Percentiles rank a stretch among this genome's conserved stretches.
Conservation (phyloP, 441 rosid species). For the Caryocar brasiliense region DNA sequence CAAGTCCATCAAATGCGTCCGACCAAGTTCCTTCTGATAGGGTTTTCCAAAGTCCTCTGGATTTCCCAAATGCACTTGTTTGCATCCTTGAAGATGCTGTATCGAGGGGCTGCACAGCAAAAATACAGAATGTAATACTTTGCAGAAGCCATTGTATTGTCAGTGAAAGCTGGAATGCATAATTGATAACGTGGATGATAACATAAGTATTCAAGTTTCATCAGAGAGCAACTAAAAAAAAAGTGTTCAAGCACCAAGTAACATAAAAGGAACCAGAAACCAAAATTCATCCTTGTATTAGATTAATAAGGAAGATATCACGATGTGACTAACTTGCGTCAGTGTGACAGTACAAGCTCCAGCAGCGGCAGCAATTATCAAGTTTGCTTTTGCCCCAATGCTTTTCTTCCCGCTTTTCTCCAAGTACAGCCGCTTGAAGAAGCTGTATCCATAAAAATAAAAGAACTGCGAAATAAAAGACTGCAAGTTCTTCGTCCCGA, state of each 20-base stretch:
- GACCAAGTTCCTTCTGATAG: slow-evolving; percentile 58
- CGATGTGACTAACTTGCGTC: slow-evolving; percentile 40
- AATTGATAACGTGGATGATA: too few relatives aligned
- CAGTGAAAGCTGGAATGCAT: not conserved
- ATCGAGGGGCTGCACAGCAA: slow-evolving; percentile 64
- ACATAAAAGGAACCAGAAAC: not conserved
- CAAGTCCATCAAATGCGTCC: slow-evolving; percentile 75
- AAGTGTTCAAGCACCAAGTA: not conserved
- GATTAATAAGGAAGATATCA: not conserved
- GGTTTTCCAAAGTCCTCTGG: slow-evolving; percentile 71
- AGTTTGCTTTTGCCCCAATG: slow-evolving; percentile 61
- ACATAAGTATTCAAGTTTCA: not conserved
- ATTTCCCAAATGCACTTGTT: slow-evolving; percentile 75
- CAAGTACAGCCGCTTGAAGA: slow-evolving; percentile 65
- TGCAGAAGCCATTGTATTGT: not conserved
- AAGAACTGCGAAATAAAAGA: slow-evolving; percentile 69
- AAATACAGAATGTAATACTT: not conserved
- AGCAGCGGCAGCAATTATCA: slow-evolving; percentile 76
- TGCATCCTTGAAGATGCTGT: slow-evolving; percentile 90
- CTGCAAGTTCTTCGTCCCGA: slow-evolving; percentile 84
- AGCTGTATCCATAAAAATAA: slow-evolving; percentile 78
- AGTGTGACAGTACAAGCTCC: slow-evolving; percentile 66
- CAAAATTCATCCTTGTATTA: not conserved
- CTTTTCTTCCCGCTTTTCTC: slow-evolving; percentile 57
- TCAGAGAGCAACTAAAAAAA: not conserved